Conservation (phyloP, 305 asterid genomes). For the Fraxinus xanthoxyloides region DNA sequence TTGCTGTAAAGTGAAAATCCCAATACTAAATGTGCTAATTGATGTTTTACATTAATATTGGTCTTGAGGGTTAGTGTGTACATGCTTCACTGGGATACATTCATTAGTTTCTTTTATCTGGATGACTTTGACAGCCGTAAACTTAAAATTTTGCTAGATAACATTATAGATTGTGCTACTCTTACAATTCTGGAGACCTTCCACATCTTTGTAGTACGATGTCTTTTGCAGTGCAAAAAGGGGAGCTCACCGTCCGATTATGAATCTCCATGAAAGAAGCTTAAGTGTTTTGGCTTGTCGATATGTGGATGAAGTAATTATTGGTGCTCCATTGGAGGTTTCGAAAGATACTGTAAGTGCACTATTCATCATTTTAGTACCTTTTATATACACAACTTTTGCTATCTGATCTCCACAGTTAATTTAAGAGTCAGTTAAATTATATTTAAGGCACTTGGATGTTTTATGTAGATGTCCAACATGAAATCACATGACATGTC, state of each 20-base stretch:
- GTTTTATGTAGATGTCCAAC: background rate
- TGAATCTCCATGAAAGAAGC: constrained; percentile 96
- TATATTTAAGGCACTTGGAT: background rate
- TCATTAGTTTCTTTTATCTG: background rate
- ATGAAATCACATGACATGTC: background rate
- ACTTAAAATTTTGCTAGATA: background rate
- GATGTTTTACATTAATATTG: background rate
- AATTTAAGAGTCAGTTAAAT: constrained; percentile 1
- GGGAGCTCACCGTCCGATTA: constrained; percentile 91
- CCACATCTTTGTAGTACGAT: constrained; percentile 18
- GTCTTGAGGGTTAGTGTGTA: background rate
- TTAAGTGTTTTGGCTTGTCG: constrained; percentile 91
- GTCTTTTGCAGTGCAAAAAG: constrained; percentile 62
- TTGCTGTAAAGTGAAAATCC: background rate
- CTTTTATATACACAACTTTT: constrained; percentile 9
- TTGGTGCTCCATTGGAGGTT: constrained; percentile 91
- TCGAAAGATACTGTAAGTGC: constrained; percentile 76
- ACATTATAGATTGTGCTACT: background rate
- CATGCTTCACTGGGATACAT: background rate
- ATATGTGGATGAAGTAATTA: constrained; percentile 84
- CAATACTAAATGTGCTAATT: background rate
- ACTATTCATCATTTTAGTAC: constrained; percentile 8
- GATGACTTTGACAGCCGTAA: constrained; percentile 5
- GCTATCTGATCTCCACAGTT: background rate
- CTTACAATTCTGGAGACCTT: constrained; percentile 14